Conservation (phyloP, 2,329 filamentous ascomycete genomes). For the Drechslerella dactyloides region DNA sequence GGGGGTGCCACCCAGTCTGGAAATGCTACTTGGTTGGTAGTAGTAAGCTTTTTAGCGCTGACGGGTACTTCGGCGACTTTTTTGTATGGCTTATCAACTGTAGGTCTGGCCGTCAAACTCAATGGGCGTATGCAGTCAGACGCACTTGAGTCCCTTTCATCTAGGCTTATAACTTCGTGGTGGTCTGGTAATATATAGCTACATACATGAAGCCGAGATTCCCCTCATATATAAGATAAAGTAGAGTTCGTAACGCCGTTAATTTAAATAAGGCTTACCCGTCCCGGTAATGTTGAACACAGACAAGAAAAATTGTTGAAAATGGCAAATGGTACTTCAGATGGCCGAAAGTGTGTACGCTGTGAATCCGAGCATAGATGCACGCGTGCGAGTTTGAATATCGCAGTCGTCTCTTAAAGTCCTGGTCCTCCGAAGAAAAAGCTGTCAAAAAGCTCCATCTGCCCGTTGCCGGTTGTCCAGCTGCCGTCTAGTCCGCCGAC, state of each 20-base stretch:
- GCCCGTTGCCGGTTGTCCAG: slow-evolving; percentile 60
- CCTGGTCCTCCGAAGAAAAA: slow-evolving; percentile 70
- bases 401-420: slow-evolving; percentile 3
- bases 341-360: no score
- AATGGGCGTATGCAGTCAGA: no score
- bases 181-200: neutral
- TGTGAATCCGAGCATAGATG: neutral
- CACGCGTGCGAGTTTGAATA: neutral
- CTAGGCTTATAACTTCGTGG: no score
- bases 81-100: no score
- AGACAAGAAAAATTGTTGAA: neutral
- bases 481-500: slow-evolving; percentile 40
- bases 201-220: neutral
- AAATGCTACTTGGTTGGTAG: no score
- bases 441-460: slow-evolving; percentile 73
- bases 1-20: no score
- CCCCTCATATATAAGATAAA: slow-evolving; percentile 2
- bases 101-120: no score
- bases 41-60: no score
- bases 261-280: slow-evolving; percentile 31
- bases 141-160: no score
- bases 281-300: neutral
- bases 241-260: slow-evolving; percentile 33
- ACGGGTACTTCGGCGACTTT: no score
- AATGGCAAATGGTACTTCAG: neutral